These are phyloP conservation scores for Trapa bicornis DNA, from an alignment of 345 rosid species.

Conservation along the genomic window DNA sequence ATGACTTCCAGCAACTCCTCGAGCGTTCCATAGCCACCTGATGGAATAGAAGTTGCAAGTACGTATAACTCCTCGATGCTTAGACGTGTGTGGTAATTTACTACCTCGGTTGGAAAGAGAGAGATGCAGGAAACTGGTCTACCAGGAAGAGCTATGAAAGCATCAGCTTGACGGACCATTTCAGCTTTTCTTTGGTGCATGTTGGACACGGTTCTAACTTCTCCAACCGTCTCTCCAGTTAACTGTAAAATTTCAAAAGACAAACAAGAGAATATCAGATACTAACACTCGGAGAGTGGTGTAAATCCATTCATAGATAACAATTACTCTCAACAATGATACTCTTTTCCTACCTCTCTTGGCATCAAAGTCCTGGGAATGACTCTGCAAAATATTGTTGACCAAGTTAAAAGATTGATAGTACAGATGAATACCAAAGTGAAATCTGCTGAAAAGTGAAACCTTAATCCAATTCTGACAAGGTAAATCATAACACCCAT, in stretches of 20 bases:
- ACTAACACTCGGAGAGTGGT: background rate
- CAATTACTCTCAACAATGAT: background rate
- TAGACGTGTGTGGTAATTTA: too few species aligned
- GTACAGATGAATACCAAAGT: too few species aligned
- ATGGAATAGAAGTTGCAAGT: background rate
- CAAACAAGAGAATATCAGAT: background rate
- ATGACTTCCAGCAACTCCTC: constrained; percentile 93
- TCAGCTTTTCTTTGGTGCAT: constrained; percentile 97
- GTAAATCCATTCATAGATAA: background rate
- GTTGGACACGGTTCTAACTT: constrained; percentile 75
- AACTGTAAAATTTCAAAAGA: constrained; percentile 26
- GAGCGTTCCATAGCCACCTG: constrained; percentile 95
- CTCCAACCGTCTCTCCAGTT: constrained; percentile 77
- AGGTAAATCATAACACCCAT: background rate
- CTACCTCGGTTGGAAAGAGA: too few species aligned
- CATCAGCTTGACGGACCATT: constrained; percentile 93
- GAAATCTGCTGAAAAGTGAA: background rate
- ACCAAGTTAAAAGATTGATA: too few species aligned
- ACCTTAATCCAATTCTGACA: background rate
- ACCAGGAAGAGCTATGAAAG: constrained; percentile 96
- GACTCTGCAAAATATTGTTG: constrained; percentile 40
- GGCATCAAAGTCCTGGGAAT: constrained; percentile 80
- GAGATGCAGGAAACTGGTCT: background rate
- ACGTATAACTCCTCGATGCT: background rate
- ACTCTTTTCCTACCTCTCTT: constrained; percentile 44